phyloP scores from a whole-genome alignment of 768 basidiomycete species.

The Hericium rajendrae region DNA sequence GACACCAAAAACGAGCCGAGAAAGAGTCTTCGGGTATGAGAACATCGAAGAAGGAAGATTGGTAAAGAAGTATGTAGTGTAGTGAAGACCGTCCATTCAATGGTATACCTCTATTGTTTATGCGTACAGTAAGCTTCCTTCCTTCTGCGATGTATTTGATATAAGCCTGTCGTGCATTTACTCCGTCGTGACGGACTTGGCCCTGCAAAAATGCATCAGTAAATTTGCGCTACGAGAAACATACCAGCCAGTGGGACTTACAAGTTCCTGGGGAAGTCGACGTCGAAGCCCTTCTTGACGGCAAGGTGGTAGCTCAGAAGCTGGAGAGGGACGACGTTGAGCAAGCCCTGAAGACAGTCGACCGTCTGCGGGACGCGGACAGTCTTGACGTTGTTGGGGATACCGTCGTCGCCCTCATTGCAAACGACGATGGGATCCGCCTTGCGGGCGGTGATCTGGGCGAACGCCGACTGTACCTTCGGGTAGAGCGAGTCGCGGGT shows the following conservation, averaged over 20 bases:
- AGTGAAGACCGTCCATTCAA: not conserved
- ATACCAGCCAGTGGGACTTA: slow-evolving; percentile 28
- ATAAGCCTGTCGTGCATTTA: slow-evolving; percentile 8
- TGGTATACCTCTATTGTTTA: not conserved
- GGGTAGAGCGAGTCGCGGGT: slow-evolving; percentile 97
- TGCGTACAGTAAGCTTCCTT: slow-evolving; percentile 6
- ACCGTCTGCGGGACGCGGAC: slow-evolving; percentile 93
- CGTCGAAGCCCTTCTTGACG: slow-evolving; percentile 91
- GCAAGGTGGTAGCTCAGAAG: slow-evolving; percentile 94
- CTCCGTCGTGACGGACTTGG: slow-evolving; percentile 27
- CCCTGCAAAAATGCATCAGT: slow-evolving; percentile 12
- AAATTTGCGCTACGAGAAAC: not conserved
- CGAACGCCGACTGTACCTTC: slow-evolving; percentile 93
- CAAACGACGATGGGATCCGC: slow-evolving; percentile 93
- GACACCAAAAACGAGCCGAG: not conserved
- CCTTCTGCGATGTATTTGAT: not conserved
- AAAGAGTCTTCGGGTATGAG: not conserved
- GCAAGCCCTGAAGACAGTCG: slow-evolving; percentile 87
- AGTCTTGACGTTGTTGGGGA: slow-evolving; percentile 67
- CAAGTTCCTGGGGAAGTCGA: slow-evolving; percentile 97
- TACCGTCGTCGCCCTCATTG: slow-evolving; percentile 81
- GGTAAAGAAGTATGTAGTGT: not conserved
- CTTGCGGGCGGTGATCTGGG: slow-evolving; percentile 96
- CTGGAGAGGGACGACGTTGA: slow-evolving; percentile 96
- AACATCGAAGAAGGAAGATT: not conserved